These are phyloP conservation scores for Yamadazyma blattariae DNA, from an alignment of 1,139 yeast genomes.

Conservation along the genomic window DNA sequence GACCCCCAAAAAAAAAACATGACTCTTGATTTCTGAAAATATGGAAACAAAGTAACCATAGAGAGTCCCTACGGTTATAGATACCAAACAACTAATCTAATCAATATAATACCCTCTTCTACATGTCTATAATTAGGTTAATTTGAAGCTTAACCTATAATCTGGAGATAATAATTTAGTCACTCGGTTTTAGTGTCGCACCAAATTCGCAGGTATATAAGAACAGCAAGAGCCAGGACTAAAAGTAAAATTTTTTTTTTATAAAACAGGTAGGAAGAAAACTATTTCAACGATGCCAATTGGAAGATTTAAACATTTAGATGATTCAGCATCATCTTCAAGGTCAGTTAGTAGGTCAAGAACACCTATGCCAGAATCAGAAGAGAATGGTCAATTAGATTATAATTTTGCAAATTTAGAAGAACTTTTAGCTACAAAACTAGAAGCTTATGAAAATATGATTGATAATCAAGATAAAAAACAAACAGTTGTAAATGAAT, in stretches of 20 bases:
- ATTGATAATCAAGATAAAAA: conserved; percentile 18
- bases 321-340: conserved; percentile 19
- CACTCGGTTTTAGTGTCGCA: not conserved
- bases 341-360: conserved; percentile 39
- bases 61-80: no score
- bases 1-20: no score
- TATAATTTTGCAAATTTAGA: conserved; percentile 39
- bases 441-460: conserved; percentile 30
- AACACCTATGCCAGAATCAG: conserved; percentile 45
- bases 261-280: not conserved
- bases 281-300: not conserved
- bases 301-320: conserved; percentile 4
- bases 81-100: no score
- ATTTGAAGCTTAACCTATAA: no score
- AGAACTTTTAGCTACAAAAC: conserved; percentile 36
- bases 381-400: conserved; percentile 41
- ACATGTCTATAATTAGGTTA: no score
- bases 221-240: no score
- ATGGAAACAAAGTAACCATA: no score
- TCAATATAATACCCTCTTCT: no score
- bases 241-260: not conserved
- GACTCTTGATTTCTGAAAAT: no score
- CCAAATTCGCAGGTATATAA: not conserved
- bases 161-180: no score
- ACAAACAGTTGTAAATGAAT: conserved; percentile 30